These are phyloP conservation scores for Panellus pusillus DNA, from an alignment of 768 basidiomycete genomes.

Conservation along the genomic window DNA sequence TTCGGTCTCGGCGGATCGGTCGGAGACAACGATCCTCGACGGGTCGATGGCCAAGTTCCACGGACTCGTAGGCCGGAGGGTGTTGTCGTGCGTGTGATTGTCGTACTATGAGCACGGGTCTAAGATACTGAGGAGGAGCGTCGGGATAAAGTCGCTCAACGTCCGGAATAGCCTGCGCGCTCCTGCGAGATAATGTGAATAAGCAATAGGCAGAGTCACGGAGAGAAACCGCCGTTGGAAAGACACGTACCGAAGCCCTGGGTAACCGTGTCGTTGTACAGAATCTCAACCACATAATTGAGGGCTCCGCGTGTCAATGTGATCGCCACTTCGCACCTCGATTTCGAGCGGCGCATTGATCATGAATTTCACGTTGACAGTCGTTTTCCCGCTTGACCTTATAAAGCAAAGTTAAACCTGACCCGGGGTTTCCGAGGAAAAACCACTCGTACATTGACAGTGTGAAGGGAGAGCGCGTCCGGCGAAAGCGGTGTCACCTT, in stretches of 20 bases:
- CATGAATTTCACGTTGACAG: constrained; percentile 30
- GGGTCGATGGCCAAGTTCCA: constrained; percentile 44
- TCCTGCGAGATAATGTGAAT: constrained; percentile 24
- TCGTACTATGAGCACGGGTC: constrained; percentile 37
- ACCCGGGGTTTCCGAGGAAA: too few relatives aligned
- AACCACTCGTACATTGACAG: constrained; percentile 28
- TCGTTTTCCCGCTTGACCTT: constrained; percentile 29
- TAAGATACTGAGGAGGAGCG: constrained; percentile 36
- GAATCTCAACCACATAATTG: constrained; percentile 39
- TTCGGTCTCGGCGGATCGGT: constrained; percentile 26
- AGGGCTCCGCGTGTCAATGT: constrained; percentile 38
- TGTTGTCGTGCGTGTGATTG: constrained; percentile 39
- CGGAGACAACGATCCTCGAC: constrained; percentile 33
- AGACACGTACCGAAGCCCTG: constrained; percentile 31
- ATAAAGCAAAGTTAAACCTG: not conserved
- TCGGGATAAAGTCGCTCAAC: constrained; percentile 36
- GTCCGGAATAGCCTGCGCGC: constrained; percentile 37
- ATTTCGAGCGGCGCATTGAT: constrained; percentile 35
- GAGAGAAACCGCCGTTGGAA: too few relatives aligned
- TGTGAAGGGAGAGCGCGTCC: constrained; percentile 33
- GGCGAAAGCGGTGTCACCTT: constrained; percentile 24
- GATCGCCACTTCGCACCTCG: constrained; percentile 36
- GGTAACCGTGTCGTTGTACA: constrained; percentile 33
- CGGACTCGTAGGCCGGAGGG: constrained; percentile 36
- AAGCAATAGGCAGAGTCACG: not conserved